A percentile compares a stretch with the other conserved stretches of the same genome.
phyloP scores from a whole-genome alignment of 75 land plant genomes.

The Selaginella tamariscina region DNA sequence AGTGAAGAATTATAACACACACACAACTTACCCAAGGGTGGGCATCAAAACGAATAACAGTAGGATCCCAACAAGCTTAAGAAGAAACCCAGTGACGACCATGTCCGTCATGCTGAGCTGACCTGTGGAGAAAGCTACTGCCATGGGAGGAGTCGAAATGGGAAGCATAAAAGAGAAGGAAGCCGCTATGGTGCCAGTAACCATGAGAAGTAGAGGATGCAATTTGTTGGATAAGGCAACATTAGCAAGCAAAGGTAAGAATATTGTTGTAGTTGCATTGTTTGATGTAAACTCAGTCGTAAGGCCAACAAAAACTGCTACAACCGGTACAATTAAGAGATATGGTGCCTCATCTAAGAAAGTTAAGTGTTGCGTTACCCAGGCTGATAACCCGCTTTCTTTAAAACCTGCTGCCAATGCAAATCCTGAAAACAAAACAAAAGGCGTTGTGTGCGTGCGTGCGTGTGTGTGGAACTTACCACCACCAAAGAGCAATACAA shows the following conservation, averaged over 20 bases:
- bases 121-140: conserved; percentile 60
- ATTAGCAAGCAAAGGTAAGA: conserved; percentile 62
- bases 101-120: conserved; percentile 45
- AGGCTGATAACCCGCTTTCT: conserved; percentile 62
- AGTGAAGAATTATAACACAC: too few species aligned
- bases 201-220: conserved; percentile 66
- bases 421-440: conserved; percentile 35
- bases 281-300: conserved; percentile 81
- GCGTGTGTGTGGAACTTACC: not conserved
- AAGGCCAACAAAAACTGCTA: conserved; percentile 33
- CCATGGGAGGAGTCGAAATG: conserved; percentile 65
- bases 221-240: conserved; percentile 40
- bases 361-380: conserved; percentile 30
- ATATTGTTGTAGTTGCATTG: conserved; percentile 51
- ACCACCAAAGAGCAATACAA: not conserved
- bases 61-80: conserved; percentile 44
- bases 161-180: conserved; percentile 64
- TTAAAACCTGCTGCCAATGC: conserved; percentile 75
- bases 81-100: conserved; percentile 43
- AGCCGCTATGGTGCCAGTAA: conserved; percentile 63
- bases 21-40: too few species aligned
- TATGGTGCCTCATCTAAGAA: conserved; percentile 45
- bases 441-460: not conserved
- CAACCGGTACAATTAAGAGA: conserved; percentile 42
- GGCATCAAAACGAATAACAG: conserved; percentile 59